These are phyloP conservation scores for Chrysochromulina tobinii DNA, from an alignment of 78 protist species.

Conservation along the genomic window DNA sequence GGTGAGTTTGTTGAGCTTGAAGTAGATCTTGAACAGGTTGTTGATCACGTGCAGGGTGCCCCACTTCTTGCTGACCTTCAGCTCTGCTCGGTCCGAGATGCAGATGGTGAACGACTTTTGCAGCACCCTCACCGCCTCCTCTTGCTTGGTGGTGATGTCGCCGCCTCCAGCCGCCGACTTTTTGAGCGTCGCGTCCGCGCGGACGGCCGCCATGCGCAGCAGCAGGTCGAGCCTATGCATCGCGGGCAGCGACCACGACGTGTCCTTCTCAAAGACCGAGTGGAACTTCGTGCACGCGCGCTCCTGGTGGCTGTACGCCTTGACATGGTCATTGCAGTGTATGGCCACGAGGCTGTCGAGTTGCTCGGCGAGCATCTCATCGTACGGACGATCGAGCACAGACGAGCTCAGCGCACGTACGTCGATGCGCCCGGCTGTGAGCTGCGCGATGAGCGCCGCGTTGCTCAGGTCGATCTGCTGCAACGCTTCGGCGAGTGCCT, in stretches of 20 bases:
- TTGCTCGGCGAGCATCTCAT: neutral
- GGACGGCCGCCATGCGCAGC: neutral
- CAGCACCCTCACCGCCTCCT: neutral
- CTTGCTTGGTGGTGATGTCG: neutral
- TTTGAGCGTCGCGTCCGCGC: neutral
- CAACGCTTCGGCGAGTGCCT: neutral
- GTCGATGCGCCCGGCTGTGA: neutral
- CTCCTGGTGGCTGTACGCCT: neutral
- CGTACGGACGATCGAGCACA: neutral
- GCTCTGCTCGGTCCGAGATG: neutral
- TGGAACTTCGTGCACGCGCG: neutral
- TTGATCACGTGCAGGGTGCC: conserved; percentile 29
- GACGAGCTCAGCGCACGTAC: neutral
- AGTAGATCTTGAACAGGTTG: conserved; percentile 6
- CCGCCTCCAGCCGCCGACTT: neutral
- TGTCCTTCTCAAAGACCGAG: neutral
- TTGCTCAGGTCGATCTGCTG: neutral
- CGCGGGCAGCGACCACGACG: conserved; percentile 20
- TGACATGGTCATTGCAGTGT: neutral
- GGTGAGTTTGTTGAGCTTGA: conserved; percentile 1
- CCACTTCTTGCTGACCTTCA: conserved; percentile 3
- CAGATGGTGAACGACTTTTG: neutral
- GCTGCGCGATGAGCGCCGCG: neutral
- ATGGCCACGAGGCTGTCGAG: neutral
- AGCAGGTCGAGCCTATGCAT: neutral